Evolutionary conservation across 2,329 filamentous ascomycete species (phyloP).

Genomic region (Clarireedia homoeocarpa): DNA sequence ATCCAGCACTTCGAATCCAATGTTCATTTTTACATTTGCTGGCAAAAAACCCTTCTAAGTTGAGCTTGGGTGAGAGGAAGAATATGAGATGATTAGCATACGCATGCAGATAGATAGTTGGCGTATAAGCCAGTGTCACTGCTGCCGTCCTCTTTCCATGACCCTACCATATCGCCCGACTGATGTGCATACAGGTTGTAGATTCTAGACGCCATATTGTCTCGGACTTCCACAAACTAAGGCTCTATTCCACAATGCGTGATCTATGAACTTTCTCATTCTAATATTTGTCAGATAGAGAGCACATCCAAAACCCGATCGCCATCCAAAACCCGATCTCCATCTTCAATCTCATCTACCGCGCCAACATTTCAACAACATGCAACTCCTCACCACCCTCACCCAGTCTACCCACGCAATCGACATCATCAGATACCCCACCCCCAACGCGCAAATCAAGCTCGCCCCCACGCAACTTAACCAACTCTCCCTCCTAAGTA

Average conservation of each 20-base stretch:
- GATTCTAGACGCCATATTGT: neutral
- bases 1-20: too few relatives aligned
- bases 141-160: neutral
- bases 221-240: neutral
- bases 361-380: neutral
- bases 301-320: too few relatives aligned
- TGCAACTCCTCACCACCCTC: neutral
- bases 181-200: neutral
- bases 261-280: neutral
- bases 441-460: constrained; percentile 32
- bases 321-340: too few relatives aligned
- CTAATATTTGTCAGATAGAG: too few relatives aligned
- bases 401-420: constrained; percentile 22
- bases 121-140: too few relatives aligned
- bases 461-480: constrained; percentile 39
- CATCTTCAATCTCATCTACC: too few relatives aligned
- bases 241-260: neutral
- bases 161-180: neutral
- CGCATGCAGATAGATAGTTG: too few relatives aligned
- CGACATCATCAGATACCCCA: constrained; percentile 34
- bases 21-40: too few relatives aligned
- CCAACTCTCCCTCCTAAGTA: constrained; percentile 34
- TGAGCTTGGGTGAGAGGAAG: too few relatives aligned
- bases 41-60: too few relatives aligned
- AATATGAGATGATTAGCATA: too few relatives aligned